A percentile compares a stretch with the other conserved stretches of the same genome.
These are phyloP conservation scores for Cubamyces sp. DNA, from an alignment of 768 basidiomycete species.

Conservation along the genomic window DNA sequence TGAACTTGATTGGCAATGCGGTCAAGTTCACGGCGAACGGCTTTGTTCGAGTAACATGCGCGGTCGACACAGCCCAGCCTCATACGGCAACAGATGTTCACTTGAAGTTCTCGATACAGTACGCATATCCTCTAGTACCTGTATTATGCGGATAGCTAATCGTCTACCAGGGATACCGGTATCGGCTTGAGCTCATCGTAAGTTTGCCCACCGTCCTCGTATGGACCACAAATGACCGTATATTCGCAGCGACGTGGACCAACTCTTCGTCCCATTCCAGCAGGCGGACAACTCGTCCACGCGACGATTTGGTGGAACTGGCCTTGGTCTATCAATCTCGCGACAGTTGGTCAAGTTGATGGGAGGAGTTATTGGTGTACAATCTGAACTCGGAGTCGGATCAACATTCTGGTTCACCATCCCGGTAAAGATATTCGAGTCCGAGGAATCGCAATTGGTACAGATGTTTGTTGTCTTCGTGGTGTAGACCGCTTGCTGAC, in stretches of 20 bases:
- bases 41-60: constrained; percentile 64
- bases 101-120: constrained; percentile 72
- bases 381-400: constrained; percentile 64
- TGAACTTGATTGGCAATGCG: constrained; percentile 80
- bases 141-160: not conserved
- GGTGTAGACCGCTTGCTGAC: constrained; percentile 7
- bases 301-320: constrained; percentile 78
- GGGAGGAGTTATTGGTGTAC: constrained; percentile 73
- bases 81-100: constrained; percentile 47
- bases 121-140: constrained; percentile 10
- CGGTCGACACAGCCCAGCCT: constrained; percentile 46
- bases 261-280: constrained; percentile 74
- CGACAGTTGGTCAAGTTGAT: constrained; percentile 76
- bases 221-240: not conserved
- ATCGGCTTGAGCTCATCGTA: constrained; percentile 61
- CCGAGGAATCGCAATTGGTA: constrained; percentile 62
- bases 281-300: constrained; percentile 83
- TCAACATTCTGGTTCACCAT: constrained; percentile 78
- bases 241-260: constrained; percentile 55
- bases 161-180: constrained; percentile 60
- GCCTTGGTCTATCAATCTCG: constrained; percentile 74
- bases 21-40: constrained; percentile 74
- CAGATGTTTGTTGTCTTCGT: constrained; percentile 12
- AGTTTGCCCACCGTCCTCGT: not conserved
- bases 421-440: constrained; percentile 60